phyloP scores from a whole-genome alignment of 805 yeast genomes.

The Starmerella davenportii region DNA sequence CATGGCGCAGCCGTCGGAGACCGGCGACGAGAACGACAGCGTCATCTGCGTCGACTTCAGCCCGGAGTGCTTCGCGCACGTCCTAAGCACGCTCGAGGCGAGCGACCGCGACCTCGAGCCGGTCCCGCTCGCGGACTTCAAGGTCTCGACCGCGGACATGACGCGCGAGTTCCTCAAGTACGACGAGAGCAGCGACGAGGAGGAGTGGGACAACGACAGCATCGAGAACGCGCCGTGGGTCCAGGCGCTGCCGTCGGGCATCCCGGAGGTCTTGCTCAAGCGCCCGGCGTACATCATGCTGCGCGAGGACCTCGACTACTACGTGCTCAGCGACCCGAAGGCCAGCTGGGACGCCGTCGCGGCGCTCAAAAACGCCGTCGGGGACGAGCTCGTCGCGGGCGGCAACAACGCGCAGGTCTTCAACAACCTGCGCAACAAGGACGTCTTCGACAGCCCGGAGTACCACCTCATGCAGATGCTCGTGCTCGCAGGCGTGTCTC shows the following conservation, averaged over 20 bases:
- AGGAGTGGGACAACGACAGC: slow-evolving; percentile 9
- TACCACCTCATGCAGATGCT: slow-evolving; percentile 89
- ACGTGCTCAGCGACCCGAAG: slow-evolving; percentile 55
- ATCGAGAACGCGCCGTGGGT: slow-evolving; percentile 10
- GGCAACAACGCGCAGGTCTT: slow-evolving; percentile 32
- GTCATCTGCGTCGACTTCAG: slow-evolving; percentile 50
- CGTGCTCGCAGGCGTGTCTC: slow-evolving; percentile 66
- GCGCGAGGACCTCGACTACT: slow-evolving; percentile 85
- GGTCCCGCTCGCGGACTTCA: slow-evolving; percentile 11
- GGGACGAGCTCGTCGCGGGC: slow-evolving; percentile 41
- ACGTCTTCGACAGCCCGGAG: slow-evolving; percentile 60
- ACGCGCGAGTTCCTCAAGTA: too few relatives aligned
- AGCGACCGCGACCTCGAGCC: slow-evolving; percentile 29
- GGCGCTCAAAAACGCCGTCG: slow-evolving; percentile 53
- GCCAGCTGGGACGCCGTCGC: slow-evolving; percentile 38
- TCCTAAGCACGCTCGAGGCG: slow-evolving; percentile 59
- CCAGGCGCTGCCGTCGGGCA: slow-evolving; percentile 5
- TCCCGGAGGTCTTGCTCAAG: slow-evolving; percentile 43
- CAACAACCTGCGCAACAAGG: slow-evolving; percentile 40
- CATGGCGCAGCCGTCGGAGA: slow-evolving; percentile 61
- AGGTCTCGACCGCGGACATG: neutral
- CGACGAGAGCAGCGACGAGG: slow-evolving; percentile 6
- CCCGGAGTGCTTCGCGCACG: slow-evolving; percentile 72
- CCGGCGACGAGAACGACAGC: slow-evolving; percentile 7
- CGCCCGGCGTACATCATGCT: slow-evolving; percentile 84